Percentiles rank a stretch among this genome's conserved stretches.
Conservation (phyloP, 441 rosid genomes). For the Viola pubescens region DNA sequence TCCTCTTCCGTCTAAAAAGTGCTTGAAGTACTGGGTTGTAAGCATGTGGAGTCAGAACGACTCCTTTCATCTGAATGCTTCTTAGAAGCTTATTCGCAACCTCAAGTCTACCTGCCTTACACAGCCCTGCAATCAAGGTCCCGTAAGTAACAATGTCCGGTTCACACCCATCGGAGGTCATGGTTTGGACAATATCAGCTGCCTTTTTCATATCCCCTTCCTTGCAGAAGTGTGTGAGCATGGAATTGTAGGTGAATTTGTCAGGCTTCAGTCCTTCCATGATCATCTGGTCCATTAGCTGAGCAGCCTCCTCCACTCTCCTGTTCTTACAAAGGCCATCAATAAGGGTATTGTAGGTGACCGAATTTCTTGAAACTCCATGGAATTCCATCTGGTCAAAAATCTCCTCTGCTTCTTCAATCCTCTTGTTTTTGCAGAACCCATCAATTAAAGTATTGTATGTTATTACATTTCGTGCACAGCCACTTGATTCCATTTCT, state of each 20-base stretch:
- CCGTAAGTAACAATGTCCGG: constrained; percentile 84
- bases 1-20: constrained; percentile 50
- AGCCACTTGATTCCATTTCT: constrained; percentile 76
- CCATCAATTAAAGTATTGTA: constrained; percentile 90
- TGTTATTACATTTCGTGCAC: constrained; percentile 64
- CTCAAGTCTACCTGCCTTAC: constrained; percentile 75
- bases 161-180: constrained; percentile 71
- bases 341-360: constrained; percentile 81
- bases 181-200: constrained; percentile 70
- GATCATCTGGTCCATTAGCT: constrained; percentile 91
- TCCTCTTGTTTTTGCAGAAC: constrained; percentile 68
- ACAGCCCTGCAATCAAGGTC: constrained; percentile 71
- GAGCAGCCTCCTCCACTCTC: constrained; percentile 80
- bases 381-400: constrained; percentile 91
- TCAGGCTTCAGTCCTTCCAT: constrained; percentile 88
- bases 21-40: constrained; percentile 86
- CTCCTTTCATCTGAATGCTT: constrained; percentile 73
- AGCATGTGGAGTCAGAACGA: constrained; percentile 59
- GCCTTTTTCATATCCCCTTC: constrained; percentile 73
- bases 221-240: constrained; percentile 72
- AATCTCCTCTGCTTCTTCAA: constrained; percentile 76
- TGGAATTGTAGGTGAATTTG: constrained; percentile 77
- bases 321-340: constrained; percentile 74
- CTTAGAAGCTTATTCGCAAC: constrained; percentile 66
- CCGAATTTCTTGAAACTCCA: constrained; percentile 75